Percentiles rank a stretch among this genome's conserved stretches.
Conservation (phyloP, 495 filamentous ascomycete species). For the Saxophila tyrrhenica region DNA sequence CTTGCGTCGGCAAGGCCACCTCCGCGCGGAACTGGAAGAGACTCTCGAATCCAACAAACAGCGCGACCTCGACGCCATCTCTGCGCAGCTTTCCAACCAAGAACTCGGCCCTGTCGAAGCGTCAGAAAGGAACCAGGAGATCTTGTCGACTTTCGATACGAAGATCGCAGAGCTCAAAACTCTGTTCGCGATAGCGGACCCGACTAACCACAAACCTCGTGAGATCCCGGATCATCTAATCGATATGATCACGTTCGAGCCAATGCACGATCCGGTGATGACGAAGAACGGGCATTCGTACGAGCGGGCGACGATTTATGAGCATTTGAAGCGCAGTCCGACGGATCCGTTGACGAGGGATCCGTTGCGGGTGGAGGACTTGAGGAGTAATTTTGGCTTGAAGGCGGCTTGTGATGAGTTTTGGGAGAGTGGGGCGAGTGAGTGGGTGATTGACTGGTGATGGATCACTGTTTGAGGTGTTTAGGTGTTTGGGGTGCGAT, state of each 20-base stretch:
- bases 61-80: constrained; percentile 38
- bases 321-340: constrained; percentile 64
- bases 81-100: constrained; percentile 18
- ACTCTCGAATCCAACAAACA: constrained; percentile 34
- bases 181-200: constrained; percentile 52
- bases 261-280: constrained; percentile 74
- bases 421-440: constrained; percentile 56
- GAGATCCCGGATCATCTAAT: constrained; percentile 74
- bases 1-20: constrained; percentile 33
- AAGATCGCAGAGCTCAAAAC: constrained; percentile 49
- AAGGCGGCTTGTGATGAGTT: constrained; percentile 79
- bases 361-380: constrained; percentile 55
- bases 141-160: constrained; percentile 29
- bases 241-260: constrained; percentile 78
- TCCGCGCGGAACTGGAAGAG: constrained; percentile 45
- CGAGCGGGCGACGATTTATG: constrained; percentile 74
- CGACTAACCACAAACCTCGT: constrained; percentile 40
- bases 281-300: constrained; percentile 84
- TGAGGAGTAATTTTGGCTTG: constrained; percentile 73
- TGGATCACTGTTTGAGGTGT: too few relatives aligned
- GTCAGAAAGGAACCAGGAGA: constrained; percentile 39
- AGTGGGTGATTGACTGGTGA: constrained; percentile 89
- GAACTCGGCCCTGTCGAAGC: constrained; percentile 34
- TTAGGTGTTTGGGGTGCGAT: too few relatives aligned
- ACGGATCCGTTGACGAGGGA: constrained; percentile 78